Evolutionary conservation across 192 early-diverging fungal species (phyloP).

Genomic region (Mortierella claussenii): DNA sequence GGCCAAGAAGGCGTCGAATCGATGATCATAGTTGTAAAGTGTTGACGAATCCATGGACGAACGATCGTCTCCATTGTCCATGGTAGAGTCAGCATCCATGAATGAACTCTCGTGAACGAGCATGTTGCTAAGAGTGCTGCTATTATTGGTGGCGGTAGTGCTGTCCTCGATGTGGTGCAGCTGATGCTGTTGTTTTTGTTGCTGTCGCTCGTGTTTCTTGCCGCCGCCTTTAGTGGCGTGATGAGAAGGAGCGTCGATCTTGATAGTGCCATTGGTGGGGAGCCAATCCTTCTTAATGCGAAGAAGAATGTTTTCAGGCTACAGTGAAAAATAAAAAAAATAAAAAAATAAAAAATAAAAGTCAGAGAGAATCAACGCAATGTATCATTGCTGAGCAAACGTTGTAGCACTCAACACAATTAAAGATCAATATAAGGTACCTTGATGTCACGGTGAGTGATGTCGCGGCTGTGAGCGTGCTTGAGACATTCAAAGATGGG

Average conservation of each 20-base stretch:
- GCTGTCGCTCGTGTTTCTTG: no score
- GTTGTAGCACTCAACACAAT: no score
- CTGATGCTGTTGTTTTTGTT: no score
- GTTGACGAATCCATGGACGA: conserved; percentile 48
- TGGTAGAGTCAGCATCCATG: conserved; percentile 12
- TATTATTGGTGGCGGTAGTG: no score
- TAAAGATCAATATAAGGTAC: no score
- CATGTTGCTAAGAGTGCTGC: conserved; percentile 24
- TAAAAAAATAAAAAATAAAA: no score
- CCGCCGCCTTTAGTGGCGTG: not conserved
- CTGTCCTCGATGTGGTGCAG: no score
- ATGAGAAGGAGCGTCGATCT: not conserved
- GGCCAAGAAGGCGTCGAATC: conserved; percentile 45
- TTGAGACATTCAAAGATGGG: conserved; percentile 54
- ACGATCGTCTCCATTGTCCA: conserved; percentile 12
- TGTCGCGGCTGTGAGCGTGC: conserved; percentile 41
- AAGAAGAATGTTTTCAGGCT: conserved; percentile 52
- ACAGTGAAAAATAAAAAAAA: no score
- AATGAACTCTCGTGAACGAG: conserved; percentile 20
- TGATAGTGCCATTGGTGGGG: not conserved
- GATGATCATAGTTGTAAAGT: conserved; percentile 34
- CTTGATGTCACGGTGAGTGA: conserved; percentile 53
- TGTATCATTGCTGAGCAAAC: no score
- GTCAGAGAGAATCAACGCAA: not conserved
- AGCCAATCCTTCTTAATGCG: conserved; percentile 39